Conservation (phyloP, 208 protist genomes). For the Acanthamoeba royreba region DNA sequence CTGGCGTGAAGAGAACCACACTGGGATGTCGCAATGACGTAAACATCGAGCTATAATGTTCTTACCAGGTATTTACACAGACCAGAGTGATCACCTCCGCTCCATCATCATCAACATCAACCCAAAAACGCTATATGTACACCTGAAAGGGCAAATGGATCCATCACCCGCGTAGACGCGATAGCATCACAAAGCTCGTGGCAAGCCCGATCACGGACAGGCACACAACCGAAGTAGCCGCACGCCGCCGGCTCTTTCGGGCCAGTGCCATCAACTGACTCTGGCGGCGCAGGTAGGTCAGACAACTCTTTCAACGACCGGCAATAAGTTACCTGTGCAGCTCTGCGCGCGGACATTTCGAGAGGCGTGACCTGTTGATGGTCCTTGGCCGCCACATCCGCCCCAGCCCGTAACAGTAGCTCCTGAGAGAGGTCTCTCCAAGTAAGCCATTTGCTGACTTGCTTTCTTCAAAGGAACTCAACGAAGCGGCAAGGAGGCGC, state of each 20-base stretch:
- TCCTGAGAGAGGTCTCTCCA: too few species aligned
- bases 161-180: not conserved
- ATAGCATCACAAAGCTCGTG: not conserved
- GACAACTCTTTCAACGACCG: too few species aligned
- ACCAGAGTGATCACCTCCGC: too few species aligned
- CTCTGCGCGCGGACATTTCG: not conserved
- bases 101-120: too few species aligned
- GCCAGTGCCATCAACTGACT: not conserved
- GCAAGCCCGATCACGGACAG: not conserved
- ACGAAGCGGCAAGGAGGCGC: not conserved
- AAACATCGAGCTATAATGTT: too few species aligned
- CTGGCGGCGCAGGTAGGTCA: too few species aligned
- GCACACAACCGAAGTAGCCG: not conserved
- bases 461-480: not conserved
- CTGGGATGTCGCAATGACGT: too few species aligned
- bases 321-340: not conserved
- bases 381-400: not conserved
- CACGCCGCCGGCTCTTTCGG: not conserved
- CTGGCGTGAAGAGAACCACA: too few species aligned
- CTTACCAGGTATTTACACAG: too few species aligned
- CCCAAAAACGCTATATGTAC: too few species aligned
- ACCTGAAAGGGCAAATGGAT: too few species aligned
- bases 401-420: not conserved
- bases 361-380: not conserved
- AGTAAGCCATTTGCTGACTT: too few species aligned